A percentile compares a stretch with the other conserved stretches of the same genome.
Evolutionary conservation across 495 filamentous ascomycete genomes (phyloP).

Genomic region (Penicillium pulvis): DNA sequence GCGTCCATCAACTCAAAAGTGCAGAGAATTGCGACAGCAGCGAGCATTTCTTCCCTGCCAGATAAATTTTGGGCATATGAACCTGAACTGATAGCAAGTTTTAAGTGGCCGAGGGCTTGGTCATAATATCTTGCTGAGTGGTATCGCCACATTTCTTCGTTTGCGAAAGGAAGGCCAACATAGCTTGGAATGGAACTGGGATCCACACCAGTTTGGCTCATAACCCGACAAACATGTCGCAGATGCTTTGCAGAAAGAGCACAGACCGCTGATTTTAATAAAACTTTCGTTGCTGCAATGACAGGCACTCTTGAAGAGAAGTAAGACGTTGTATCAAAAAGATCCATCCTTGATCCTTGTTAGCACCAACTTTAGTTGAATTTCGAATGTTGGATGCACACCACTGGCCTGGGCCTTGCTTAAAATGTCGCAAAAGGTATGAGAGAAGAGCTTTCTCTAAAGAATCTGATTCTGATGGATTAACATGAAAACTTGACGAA

Average conservation of each 20-base stretch:
- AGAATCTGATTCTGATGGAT: not conserved
- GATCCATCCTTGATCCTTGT: constrained; percentile 23
- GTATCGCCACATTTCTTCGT: constrained; percentile 25
- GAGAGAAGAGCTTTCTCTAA: constrained; percentile 13
- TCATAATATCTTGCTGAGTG: constrained; percentile 24
- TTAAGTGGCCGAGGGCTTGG: constrained; percentile 21
- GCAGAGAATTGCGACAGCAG: constrained; percentile 27
- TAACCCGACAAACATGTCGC: constrained; percentile 6
- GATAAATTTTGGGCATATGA: constrained; percentile 7
- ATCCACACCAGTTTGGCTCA: not conserved
- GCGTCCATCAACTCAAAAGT: constrained; percentile 26
- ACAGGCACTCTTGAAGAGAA: constrained; percentile 26
- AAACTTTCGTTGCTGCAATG: constrained; percentile 15
- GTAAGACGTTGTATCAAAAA: constrained; percentile 24
- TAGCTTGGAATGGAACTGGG: constrained; percentile 1
- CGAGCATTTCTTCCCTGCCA: constrained; percentile 29
- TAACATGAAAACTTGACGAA: not conserved
- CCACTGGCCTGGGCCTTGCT: constrained; percentile 25
- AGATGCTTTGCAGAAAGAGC: constrained; percentile 27
- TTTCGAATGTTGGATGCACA: constrained; percentile 2
- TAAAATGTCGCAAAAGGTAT: constrained; percentile 23
- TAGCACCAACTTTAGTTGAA: not conserved
- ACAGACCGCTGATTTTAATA: constrained; percentile 23
- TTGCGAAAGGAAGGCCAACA: constrained; percentile 3
- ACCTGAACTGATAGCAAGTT: constrained; percentile 16